Percentiles rank a stretch among this genome's conserved stretches.
Conservation (phyloP, 2,329 filamentous ascomycete species). For the Monosporascus sp. region DNA sequence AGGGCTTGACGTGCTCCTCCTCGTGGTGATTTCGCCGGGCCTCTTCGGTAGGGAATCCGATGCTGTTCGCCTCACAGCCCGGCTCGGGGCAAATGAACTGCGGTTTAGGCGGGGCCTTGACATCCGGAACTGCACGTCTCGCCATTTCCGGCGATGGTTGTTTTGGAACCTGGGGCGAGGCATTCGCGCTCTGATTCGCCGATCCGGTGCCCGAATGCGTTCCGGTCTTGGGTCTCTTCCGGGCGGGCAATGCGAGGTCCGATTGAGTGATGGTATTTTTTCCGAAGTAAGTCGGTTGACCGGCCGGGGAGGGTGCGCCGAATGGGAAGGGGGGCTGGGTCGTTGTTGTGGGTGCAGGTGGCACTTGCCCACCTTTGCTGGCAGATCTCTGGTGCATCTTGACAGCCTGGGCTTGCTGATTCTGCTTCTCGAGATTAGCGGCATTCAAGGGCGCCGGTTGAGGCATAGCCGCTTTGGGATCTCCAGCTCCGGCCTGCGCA, state of each 20-base stretch:
- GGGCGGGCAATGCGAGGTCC: slow-evolving; percentile 49
- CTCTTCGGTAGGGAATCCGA: slow-evolving; percentile 50
- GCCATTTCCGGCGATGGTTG: slow-evolving; percentile 40
- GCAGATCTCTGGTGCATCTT: slow-evolving; percentile 40
- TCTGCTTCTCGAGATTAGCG: slow-evolving; percentile 47
- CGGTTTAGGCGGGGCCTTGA: slow-evolving; percentile 33
- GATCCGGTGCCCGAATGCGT: slow-evolving; percentile 31
- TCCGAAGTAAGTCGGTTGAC: slow-evolving; percentile 50
- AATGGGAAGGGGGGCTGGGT: slow-evolving; percentile 52
- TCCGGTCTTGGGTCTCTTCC: slow-evolving; percentile 50
- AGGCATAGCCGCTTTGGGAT: slow-evolving; percentile 24
- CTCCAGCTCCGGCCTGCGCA: slow-evolving; percentile 16
- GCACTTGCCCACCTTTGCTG: slow-evolving; percentile 40
- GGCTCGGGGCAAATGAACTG: slow-evolving; percentile 46
- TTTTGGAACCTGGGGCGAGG: slow-evolving; percentile 45
- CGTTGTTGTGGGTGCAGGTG: slow-evolving; percentile 52
- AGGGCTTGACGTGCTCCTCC: slow-evolving; percentile 55
- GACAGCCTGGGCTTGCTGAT: slow-evolving; percentile 30
- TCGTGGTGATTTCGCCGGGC: slow-evolving; percentile 46
- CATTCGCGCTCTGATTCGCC: slow-evolving; percentile 33
- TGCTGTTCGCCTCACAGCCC: slow-evolving; percentile 46
- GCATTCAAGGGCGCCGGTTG: slow-evolving; percentile 35
- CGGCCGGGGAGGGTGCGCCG: slow-evolving; percentile 52
- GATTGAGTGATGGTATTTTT: slow-evolving; percentile 46
- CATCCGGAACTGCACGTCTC: slow-evolving; percentile 28